Conservation (phyloP, 331 rosid genomes). For the Acacia pycnantha region DNA sequence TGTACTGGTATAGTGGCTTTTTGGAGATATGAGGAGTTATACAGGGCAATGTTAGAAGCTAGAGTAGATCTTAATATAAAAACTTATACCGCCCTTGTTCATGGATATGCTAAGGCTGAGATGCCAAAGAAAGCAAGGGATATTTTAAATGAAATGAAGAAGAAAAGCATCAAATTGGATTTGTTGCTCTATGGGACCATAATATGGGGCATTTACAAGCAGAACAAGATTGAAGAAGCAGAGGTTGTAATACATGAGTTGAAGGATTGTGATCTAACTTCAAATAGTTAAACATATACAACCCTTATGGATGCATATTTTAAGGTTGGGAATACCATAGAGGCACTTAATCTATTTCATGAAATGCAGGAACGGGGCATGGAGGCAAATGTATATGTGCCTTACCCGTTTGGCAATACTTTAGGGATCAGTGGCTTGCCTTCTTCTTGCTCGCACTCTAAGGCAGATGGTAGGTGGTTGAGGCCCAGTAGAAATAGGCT, state of each 20-base stretch:
- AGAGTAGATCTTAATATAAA: conserved; percentile 64
- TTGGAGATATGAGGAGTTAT: conserved; percentile 78
- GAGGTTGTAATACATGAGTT: conserved; percentile 57
- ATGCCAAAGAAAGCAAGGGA: conserved; percentile 57
- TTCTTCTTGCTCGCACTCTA: conserved; percentile 95
- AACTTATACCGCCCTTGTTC: conserved; percentile 68
- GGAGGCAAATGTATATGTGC: conserved; percentile 35
- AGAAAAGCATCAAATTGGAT: conserved; percentile 64
- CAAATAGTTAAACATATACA: conserved; percentile 72
- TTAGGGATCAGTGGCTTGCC: conserved; percentile 97
- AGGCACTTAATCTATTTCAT: conserved; percentile 62
- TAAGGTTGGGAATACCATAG: conserved; percentile 63
- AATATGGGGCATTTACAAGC: conserved; percentile 73
- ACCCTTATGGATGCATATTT: conserved; percentile 83
- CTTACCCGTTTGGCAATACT: conserved; percentile 92
- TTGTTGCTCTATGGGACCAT: conserved; percentile 66
- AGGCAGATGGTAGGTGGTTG: conserved; percentile 80
- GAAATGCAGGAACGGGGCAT: conserved; percentile 68
- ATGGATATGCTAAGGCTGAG: conserved; percentile 75
- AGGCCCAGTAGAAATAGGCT: conserved; percentile 37
- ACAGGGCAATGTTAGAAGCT: conserved; percentile 51
- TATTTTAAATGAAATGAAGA: conserved; percentile 64
- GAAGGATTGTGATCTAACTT: conserved; percentile 53
- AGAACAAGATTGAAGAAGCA: conserved; percentile 62
- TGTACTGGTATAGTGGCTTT: too few relatives aligned